Percentiles rank a stretch among this genome's conserved stretches.
Evolutionary conservation across 73 alveolate genomes (phyloP).

Genomic region (Paramecium pentaurelia): DNA sequence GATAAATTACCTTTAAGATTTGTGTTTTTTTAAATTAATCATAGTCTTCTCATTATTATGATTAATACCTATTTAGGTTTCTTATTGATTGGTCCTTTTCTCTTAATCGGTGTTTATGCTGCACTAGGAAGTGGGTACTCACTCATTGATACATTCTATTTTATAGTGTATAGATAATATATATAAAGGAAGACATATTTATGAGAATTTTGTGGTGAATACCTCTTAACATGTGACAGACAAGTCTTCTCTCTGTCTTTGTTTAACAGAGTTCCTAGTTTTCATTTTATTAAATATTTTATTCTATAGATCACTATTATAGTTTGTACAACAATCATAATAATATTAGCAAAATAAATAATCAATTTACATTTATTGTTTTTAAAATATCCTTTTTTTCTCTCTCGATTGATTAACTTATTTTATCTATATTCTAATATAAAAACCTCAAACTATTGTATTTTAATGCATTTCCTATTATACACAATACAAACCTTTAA

Average conservation of each 20-base stretch:
- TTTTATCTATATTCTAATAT: too few species aligned
- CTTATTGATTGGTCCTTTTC: not conserved
- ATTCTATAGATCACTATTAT: not conserved
- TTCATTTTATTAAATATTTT: not conserved
- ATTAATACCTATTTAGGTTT: not conserved
- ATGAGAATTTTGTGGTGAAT: not conserved
- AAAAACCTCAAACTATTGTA: not conserved
- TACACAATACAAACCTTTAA: not conserved
- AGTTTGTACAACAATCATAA: not conserved
- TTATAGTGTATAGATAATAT: not conserved
- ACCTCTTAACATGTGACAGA: constrained; percentile 26
- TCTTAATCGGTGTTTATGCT: not conserved
- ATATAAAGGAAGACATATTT: not conserved
- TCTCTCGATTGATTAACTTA: not conserved
- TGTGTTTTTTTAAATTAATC: constrained; percentile 3
- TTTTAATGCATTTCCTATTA: not conserved
- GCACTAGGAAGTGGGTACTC: not conserved
- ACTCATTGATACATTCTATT: constrained; percentile 2
- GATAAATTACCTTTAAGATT: not conserved
- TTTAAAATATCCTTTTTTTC: not conserved
- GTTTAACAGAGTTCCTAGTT: constrained; percentile 4
- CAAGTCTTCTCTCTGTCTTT: not conserved
- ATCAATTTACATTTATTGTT: not conserved
- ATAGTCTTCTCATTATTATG: not conserved
- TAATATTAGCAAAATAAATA: not conserved